A percentile compares a stretch with the other conserved stretches of the same genome.
These are phyloP conservation scores for Clonostachys rhizophaga DNA, from an alignment of 2,329 filamentous ascomycete species.

Conservation along the genomic window DNA sequence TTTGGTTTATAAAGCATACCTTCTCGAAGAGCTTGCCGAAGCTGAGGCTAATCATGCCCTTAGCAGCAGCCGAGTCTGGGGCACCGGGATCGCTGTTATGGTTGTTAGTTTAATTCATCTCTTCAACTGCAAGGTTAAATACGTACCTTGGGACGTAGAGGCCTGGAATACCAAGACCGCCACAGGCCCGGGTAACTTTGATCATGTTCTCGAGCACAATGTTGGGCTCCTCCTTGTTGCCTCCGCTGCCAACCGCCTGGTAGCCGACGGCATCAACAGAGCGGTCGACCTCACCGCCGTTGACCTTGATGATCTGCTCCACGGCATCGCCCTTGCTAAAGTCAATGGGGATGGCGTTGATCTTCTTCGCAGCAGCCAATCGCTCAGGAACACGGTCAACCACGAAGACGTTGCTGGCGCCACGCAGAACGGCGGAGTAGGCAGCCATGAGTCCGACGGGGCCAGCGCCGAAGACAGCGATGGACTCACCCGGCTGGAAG, in stretches of 20 bases:
- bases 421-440: conserved; percentile 56
- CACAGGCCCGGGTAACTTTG: conserved; percentile 54
- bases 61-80: conserved; percentile 53
- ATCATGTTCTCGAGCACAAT: conserved; percentile 62
- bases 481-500: conserved; percentile 55
- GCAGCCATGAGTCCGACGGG: conserved; percentile 64
- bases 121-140: neutral
- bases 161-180: conserved; percentile 57
- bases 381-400: conserved; percentile 60
- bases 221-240: conserved; percentile 55
- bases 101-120: neutral
- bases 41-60: conserved; percentile 58
- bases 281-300: conserved; percentile 57
- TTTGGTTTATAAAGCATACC: conserved; percentile 21
- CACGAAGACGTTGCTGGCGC: conserved; percentile 56
- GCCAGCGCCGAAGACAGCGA: conserved; percentile 61
- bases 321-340: conserved; percentile 56
- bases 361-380: conserved; percentile 53
- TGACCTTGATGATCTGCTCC: conserved; percentile 53
- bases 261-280: conserved; percentile 64
- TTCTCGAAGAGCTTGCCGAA: conserved; percentile 69
- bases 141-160: conserved; percentile 33
- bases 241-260: conserved; percentile 51
- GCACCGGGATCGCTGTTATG: conserved; percentile 51
- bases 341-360: conserved; percentile 56